These are phyloP conservation scores for Moricandia moricandioides DNA, from an alignment of 345 rosid genomes.

Conservation along the genomic window DNA sequence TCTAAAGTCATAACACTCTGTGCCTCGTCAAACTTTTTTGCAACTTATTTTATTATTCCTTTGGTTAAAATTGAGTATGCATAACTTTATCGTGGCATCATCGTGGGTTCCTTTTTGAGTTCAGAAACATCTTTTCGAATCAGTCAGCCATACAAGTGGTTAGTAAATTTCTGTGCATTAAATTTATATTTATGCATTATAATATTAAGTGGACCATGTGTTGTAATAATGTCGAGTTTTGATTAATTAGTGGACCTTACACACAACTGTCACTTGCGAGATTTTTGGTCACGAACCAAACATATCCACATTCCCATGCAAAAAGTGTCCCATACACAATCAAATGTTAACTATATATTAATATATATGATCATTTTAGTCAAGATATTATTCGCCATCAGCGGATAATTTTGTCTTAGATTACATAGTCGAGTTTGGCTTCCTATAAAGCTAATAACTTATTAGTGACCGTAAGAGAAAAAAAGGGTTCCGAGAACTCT, in stretches of 20 bases:
- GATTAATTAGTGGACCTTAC: conserved; percentile 36
- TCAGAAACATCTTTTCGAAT: conserved; percentile 28
- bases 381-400: conserved; percentile 26
- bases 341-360: not conserved
- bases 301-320: conserved; percentile 38
- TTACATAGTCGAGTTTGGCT: conserved; percentile 31
- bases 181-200: conserved; percentile 4
- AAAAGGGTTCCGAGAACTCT: not conserved
- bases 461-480: conserved; percentile 1
- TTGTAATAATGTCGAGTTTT: conserved; percentile 20
- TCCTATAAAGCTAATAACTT: conserved; percentile 23
- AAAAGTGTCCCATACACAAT: conserved; percentile 31
- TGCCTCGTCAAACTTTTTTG: conserved; percentile 20
- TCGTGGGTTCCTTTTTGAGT: conserved; percentile 34
- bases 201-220: conserved; percentile 18
- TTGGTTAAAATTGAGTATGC: conserved; percentile 11
- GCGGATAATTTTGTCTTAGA: not conserved
- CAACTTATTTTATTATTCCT: conserved; percentile 17
- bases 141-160: conserved; percentile 27
- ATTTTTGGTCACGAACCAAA: conserved; percentile 29
- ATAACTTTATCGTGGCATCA: conserved; percentile 33
- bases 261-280: conserved; percentile 37
- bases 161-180: conserved; percentile 11
- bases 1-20: conserved; percentile 22
- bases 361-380: conserved; percentile 11